Evolutionary conservation across 768 basidiomycete genomes (phyloP).

Genomic region (Rhodotorula kratochvilovae): DNA sequence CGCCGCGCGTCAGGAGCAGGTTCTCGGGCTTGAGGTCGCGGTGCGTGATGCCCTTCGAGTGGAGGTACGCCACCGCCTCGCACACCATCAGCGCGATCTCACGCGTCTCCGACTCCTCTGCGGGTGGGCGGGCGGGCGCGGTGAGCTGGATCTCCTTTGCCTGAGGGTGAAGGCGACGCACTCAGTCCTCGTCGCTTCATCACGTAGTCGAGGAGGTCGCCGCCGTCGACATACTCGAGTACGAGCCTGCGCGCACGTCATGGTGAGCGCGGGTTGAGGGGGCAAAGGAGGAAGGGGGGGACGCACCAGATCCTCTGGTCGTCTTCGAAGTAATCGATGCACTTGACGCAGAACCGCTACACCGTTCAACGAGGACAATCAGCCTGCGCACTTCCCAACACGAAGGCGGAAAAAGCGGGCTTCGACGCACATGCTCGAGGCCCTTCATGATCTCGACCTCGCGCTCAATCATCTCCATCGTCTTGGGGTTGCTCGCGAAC

Average conservation of each 20-base stretch:
- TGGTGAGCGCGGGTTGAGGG: background rate
- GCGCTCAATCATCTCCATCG: conserved; percentile 55
- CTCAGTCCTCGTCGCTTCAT: conserved; percentile 58
- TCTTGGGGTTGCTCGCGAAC: conserved; percentile 34
- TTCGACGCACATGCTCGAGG: conserved; percentile 58
- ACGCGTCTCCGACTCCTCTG: conserved; percentile 51
- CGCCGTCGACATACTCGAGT: conserved; percentile 78
- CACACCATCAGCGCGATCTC: conserved; percentile 80
- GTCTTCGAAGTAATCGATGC: conserved; percentile 42
- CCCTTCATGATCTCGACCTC: conserved; percentile 74
- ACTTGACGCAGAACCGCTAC: conserved; percentile 41
- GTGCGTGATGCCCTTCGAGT: conserved; percentile 70
- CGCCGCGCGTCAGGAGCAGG: conserved; percentile 39
- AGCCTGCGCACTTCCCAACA: too few relatives aligned
- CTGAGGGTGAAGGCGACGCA: conserved; percentile 48
- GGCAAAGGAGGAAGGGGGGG: conserved; percentile 26
- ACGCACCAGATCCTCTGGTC: conserved; percentile 46
- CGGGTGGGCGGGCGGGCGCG: conserved; percentile 43
- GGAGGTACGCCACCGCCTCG: conserved; percentile 44
- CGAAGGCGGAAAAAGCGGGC: background rate
- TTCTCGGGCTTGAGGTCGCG: conserved; percentile 57
- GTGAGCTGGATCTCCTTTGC: conserved; percentile 40
- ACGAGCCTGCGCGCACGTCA: conserved; percentile 52
- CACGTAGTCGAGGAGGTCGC: conserved; percentile 64
- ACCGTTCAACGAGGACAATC: background rate